Percentiles rank a stretch among this genome's conserved stretches.
Conservation (phyloP, 768 basidiomycete species). For the Xerocomus spinulosus region DNA sequence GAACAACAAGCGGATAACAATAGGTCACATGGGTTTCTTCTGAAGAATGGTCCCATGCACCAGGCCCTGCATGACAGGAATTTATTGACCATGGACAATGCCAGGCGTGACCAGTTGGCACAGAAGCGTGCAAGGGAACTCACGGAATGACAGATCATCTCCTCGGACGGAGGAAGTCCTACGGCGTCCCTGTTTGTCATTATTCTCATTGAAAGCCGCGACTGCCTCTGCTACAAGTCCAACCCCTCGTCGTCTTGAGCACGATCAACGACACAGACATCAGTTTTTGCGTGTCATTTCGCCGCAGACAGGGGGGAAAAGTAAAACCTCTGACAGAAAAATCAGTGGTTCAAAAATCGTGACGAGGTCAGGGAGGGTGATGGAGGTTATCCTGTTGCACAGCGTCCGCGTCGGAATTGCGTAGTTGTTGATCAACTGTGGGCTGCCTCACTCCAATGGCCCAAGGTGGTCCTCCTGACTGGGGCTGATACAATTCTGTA, state of each 20-base stretch:
- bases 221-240: neutral
- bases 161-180: neutral
- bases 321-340: too few relatives aligned
- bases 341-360: too few relatives aligned
- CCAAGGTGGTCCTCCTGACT: too few relatives aligned
- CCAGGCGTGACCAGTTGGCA: neutral
- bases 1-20: neutral
- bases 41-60: neutral
- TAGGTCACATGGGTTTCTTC: neutral
- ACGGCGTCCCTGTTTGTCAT: neutral
- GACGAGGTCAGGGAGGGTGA: too few relatives aligned
- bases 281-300: neutral
- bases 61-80: neutral
- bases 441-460: too few relatives aligned
- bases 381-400: too few relatives aligned
- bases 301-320: neutral
- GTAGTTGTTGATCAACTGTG: too few relatives aligned
- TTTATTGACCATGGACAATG: neutral
- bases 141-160: neutral
- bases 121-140: neutral
- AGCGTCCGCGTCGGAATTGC: too few relatives aligned
- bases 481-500: too few relatives aligned
- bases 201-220: neutral
- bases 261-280: neutral
- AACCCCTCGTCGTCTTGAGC: neutral